Percentiles rank a stretch among this genome's conserved stretches.
These are phyloP conservation scores for Lepidopterella palustris DNA, from an alignment of 495 filamentous ascomycete genomes.

Conservation along the genomic window DNA sequence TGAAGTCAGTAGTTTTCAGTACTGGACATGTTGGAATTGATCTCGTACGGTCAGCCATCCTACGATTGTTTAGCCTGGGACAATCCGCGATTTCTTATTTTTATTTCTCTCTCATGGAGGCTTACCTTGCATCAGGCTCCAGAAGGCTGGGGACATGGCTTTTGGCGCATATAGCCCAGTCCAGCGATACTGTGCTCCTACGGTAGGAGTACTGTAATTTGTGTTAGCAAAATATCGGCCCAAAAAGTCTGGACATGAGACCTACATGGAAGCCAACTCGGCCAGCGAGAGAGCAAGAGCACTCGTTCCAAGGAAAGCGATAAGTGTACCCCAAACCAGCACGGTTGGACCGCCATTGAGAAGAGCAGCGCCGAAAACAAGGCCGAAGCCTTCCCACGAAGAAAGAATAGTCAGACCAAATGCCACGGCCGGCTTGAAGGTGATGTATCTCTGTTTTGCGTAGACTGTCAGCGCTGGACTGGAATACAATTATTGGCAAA, in stretches of 20 bases:
- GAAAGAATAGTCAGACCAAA: constrained; percentile 27
- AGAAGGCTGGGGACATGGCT: constrained; percentile 36
- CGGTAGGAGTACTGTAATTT: constrained; percentile 12
- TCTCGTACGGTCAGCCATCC: constrained; percentile 16
- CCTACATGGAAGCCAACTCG: constrained; percentile 38
- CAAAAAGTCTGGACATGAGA: not conserved
- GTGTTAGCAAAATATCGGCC: not conserved
- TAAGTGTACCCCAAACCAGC: constrained; percentile 33
- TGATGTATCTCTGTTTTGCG: constrained; percentile 29
- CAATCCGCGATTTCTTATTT: not conserved
- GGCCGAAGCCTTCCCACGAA: constrained; percentile 32
- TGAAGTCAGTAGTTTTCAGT: too few relatives aligned
- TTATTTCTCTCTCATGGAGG: not conserved
- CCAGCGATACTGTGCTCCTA: constrained; percentile 27
- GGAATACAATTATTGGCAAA: not conserved
- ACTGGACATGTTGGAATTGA: too few relatives aligned
- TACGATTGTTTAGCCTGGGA: not conserved
- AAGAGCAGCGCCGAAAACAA: constrained; percentile 23
- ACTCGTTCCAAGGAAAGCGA: constrained; percentile 27
- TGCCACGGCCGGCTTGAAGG: constrained; percentile 18
- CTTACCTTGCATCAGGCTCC: constrained; percentile 23
- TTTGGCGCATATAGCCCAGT: constrained; percentile 37
- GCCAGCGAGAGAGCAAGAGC: constrained; percentile 32
- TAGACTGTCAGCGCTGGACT: constrained; percentile 7
- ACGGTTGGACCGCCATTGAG: constrained; percentile 35